phyloP scores from a whole-genome alignment of 441 rosid species.

The Codiaeum variegatum region DNA sequence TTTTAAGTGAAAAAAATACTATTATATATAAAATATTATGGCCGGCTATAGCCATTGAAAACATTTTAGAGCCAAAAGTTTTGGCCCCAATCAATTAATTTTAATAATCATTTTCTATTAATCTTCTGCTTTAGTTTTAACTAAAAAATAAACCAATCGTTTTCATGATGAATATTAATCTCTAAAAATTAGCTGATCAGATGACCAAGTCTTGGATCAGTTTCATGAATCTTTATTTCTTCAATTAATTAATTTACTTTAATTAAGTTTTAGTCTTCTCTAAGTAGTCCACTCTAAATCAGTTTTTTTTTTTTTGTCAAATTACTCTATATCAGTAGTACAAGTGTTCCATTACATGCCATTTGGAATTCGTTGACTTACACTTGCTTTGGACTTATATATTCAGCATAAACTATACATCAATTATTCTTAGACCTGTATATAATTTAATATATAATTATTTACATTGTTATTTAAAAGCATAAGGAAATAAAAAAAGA shows the following conservation, averaged over 20 bases:
- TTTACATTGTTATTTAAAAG: too few species aligned
- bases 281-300: not conserved
- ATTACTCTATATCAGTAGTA: not conserved
- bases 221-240: conserved; percentile 7
- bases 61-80: not conserved
- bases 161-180: not conserved
- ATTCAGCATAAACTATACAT: not conserved
- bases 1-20: too few species aligned
- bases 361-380: conserved; percentile 9
- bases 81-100: not conserved
- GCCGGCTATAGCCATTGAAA: not conserved
- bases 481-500: not conserved
- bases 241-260: not conserved
- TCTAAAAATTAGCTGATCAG: not conserved
- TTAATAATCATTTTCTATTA: not conserved
- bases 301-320: too few species aligned
- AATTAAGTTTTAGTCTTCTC: not conserved
- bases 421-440: not conserved
- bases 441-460: too few species aligned
- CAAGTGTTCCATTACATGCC: not conserved
- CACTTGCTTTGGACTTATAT: not conserved
- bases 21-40: too few species aligned
- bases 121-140: not conserved
- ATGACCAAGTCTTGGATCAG: not conserved
- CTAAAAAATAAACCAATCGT: too few species aligned